A percentile compares a stretch with the other conserved stretches of the same genome.
phyloP scores from a whole-genome alignment of 2,329 filamentous ascomycete species.

The Rosellinia necatrix region DNA sequence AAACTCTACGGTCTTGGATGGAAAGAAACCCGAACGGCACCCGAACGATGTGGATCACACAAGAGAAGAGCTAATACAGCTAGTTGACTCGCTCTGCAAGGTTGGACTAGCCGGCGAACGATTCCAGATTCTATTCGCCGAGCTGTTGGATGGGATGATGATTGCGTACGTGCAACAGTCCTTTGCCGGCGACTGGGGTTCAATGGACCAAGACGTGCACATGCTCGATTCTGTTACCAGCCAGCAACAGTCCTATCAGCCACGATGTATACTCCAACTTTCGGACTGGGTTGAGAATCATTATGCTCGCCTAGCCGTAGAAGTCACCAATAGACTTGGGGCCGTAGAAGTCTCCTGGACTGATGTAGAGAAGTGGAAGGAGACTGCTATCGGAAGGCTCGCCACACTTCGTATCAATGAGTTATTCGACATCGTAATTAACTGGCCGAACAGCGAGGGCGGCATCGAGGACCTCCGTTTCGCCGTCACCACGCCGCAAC shows the following conservation, averaged over 20 bases:
- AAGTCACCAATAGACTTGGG: conserved; percentile 59
- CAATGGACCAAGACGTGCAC: conserved; percentile 33
- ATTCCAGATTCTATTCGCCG: conserved; percentile 73
- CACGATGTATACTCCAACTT: conserved; percentile 63
- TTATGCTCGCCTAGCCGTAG: conserved; percentile 66
- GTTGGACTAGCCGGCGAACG: conserved; percentile 71
- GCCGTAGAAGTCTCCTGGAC: conserved; percentile 52
- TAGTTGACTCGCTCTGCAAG: conserved; percentile 63
- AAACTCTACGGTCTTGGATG: conserved; percentile 8
- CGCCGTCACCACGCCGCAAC: conserved; percentile 69
- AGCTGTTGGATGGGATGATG: conserved; percentile 71
- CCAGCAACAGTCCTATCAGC: conserved; percentile 45
- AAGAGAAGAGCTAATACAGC: conserved; percentile 55
- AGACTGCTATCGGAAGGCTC: conserved; percentile 69
- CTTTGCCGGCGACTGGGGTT: conserved; percentile 67
- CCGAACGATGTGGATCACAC: conserved; percentile 44
- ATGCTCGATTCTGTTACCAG: conserved; percentile 31
- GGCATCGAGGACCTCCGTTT: conserved; percentile 76
- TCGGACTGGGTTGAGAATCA: conserved; percentile 70
- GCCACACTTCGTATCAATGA: conserved; percentile 71
- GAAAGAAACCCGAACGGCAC: conserved; percentile 28
- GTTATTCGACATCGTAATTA: conserved; percentile 78
- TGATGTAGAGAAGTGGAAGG: conserved; percentile 71
- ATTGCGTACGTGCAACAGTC: conserved; percentile 63
- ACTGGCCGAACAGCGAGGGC: conserved; percentile 73